These are phyloP conservation scores for Strigomonas culicis DNA, from an alignment of 208 protist genomes.

Conservation along the genomic window DNA sequence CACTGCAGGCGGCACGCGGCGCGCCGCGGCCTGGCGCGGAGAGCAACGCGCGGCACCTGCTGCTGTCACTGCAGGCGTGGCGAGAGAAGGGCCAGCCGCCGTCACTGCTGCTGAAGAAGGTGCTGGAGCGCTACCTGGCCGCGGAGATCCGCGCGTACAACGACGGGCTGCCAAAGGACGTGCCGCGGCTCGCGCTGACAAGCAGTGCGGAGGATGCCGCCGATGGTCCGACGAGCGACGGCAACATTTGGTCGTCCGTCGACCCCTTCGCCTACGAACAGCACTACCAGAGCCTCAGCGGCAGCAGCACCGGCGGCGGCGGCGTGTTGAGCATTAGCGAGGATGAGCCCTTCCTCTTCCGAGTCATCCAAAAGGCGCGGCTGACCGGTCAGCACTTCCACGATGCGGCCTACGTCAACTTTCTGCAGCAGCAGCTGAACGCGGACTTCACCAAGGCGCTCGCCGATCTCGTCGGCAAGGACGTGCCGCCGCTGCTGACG, in stretches of 20 bases:
- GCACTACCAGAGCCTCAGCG: too few species aligned
- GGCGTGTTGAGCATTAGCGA: constrained; percentile 25
- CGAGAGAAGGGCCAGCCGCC: constrained; percentile 64
- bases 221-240: not conserved
- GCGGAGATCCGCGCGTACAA: constrained; percentile 78
- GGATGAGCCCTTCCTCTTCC: constrained; percentile 68
- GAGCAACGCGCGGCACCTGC: constrained; percentile 50
- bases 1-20: constrained; percentile 23
- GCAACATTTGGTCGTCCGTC: constrained; percentile 63
- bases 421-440: constrained; percentile 47
- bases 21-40: constrained; percentile 16
- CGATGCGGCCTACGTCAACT: constrained; percentile 30
- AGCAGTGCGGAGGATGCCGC: constrained; percentile 1
- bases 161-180: constrained; percentile 49
- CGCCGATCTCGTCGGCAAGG: constrained; percentile 57
- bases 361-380: constrained; percentile 24
- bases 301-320: too few species aligned
- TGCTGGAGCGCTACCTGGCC: constrained; percentile 62
- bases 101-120: constrained; percentile 51
- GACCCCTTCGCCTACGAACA: constrained; percentile 56
- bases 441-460: constrained; percentile 56
- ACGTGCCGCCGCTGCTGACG: constrained; percentile 51
- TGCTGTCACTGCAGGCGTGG: constrained; percentile 84
- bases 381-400: constrained; percentile 3
- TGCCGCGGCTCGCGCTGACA: constrained; percentile 49